Evolutionary conservation across 2,329 filamentous ascomycete genomes (phyloP).

Genomic region (Metarhizium guizhouense): DNA sequence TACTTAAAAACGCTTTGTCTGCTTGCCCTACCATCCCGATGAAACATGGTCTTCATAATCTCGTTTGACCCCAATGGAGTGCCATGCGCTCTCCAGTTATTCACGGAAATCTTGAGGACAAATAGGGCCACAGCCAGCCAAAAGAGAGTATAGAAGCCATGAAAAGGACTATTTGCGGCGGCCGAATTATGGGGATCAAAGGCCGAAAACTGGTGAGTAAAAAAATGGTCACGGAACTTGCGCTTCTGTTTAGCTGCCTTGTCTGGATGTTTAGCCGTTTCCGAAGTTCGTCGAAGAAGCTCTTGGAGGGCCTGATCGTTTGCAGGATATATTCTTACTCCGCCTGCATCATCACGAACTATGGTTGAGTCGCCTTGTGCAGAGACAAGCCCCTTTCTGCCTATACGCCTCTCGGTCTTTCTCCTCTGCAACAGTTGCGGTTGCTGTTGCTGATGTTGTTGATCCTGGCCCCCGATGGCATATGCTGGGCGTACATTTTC

Average conservation of each 20-base stretch:
- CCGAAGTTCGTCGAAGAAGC: constrained; percentile 16
- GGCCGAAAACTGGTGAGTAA: constrained; percentile 62
- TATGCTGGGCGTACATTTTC: constrained; percentile 23
- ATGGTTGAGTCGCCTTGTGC: constrained; percentile 5
- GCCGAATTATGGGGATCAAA: constrained; percentile 65
- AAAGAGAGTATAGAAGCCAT: constrained; percentile 73
- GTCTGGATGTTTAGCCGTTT: constrained; percentile 12
- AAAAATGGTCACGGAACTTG: constrained; percentile 47
- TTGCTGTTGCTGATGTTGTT: background rate
- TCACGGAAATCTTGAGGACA: constrained; percentile 55
- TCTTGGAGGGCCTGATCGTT: constrained; percentile 20
- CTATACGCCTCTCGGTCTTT: background rate
- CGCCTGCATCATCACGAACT: constrained; percentile 14
- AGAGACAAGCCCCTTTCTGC: background rate
- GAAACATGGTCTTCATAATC: constrained; percentile 60
- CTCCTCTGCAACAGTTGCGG: background rate
- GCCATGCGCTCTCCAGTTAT: constrained; percentile 62
- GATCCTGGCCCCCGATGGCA: constrained; percentile 6
- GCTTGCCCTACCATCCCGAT: constrained; percentile 32
- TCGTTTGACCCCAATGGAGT: constrained; percentile 62
- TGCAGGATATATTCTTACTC: constrained; percentile 17
- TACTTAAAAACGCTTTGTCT: background rate
- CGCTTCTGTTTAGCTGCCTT: constrained; percentile 9
- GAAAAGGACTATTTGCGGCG: constrained; percentile 59
- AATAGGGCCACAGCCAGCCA: constrained; percentile 63